Evolutionary conservation across 2,329 filamentous ascomycete species (phyloP).

Genomic region (Beauveria australis): DNA sequence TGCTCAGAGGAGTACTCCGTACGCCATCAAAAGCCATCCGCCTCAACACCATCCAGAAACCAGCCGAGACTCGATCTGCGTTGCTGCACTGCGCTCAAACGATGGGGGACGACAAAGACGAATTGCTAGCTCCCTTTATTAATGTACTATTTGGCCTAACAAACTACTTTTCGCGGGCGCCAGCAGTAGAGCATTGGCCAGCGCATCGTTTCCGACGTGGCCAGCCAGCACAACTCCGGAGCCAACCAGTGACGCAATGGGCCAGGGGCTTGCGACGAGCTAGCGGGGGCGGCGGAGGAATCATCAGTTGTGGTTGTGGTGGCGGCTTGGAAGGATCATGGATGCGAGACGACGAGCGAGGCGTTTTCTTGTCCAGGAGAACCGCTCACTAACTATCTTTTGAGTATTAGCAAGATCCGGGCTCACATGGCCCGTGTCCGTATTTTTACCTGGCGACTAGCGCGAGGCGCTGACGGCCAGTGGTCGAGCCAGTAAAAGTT

Average conservation of each 20-base stretch:
- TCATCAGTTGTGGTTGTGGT: too few relatives aligned
- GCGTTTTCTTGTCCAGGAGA: too few relatives aligned
- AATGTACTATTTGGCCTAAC: too few relatives aligned
- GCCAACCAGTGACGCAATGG: slow-evolving; percentile 18
- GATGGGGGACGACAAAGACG: neutral
- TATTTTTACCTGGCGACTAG: neutral
- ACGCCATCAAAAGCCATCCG: neutral
- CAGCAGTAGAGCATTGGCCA: neutral
- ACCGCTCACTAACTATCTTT: too few relatives aligned
- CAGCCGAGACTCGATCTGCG: slow-evolving; percentile 3
- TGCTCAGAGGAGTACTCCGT: neutral
- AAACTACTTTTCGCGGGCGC: neutral
- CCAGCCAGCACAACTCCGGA: neutral
- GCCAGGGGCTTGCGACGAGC: slow-evolving; percentile 14
- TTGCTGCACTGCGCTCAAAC: neutral
- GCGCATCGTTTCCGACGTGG: neutral
- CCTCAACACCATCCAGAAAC: neutral
- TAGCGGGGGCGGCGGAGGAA: too few relatives aligned
- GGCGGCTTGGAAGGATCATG: too few relatives aligned
- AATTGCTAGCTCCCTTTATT: neutral
- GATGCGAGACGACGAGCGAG: too few relatives aligned
- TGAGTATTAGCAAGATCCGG: neutral
- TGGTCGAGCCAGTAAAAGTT: neutral
- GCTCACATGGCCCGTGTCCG: neutral
- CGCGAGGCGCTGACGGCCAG: neutral